These are phyloP conservation scores for Colletotrichum gigasporum DNA, from an alignment of 2,329 filamentous ascomycete species.

Conservation along the genomic window DNA sequence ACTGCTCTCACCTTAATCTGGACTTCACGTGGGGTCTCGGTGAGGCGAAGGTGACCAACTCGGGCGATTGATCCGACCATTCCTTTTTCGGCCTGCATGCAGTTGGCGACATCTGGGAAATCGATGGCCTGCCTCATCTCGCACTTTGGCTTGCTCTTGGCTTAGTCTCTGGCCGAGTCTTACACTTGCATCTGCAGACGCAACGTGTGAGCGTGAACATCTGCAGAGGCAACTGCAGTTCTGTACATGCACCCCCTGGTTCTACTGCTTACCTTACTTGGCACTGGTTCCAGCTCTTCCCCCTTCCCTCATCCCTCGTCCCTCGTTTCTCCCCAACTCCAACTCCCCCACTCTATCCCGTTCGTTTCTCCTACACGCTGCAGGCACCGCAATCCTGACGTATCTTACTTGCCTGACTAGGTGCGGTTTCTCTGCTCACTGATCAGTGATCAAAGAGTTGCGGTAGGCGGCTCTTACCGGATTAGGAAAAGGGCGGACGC, in stretches of 20 bases:
- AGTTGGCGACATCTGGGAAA: background rate
- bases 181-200: background rate
- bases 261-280: no score
- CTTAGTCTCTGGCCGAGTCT: background rate
- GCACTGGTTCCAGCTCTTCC: no score
- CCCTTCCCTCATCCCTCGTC: background rate
- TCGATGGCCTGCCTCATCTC: background rate
- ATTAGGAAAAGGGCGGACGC: background rate
- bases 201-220: background rate
- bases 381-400: no score
- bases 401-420: no score
- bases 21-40: background rate
- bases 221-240: background rate
- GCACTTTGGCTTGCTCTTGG: background rate
- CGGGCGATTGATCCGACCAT: constrained; percentile 19
- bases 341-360: constrained; percentile 1
- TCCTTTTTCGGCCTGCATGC: constrained; percentile 13
- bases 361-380: background rate
- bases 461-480: background rate
- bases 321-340: background rate
- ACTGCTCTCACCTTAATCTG: background rate
- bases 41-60: constrained; percentile 13
- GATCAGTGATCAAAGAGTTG: no score
- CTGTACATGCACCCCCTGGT: background rate
- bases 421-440: no score